phyloP scores from a whole-genome alignment of 2,329 filamentous ascomycete genomes.

The Alternaria rosae region DNA sequence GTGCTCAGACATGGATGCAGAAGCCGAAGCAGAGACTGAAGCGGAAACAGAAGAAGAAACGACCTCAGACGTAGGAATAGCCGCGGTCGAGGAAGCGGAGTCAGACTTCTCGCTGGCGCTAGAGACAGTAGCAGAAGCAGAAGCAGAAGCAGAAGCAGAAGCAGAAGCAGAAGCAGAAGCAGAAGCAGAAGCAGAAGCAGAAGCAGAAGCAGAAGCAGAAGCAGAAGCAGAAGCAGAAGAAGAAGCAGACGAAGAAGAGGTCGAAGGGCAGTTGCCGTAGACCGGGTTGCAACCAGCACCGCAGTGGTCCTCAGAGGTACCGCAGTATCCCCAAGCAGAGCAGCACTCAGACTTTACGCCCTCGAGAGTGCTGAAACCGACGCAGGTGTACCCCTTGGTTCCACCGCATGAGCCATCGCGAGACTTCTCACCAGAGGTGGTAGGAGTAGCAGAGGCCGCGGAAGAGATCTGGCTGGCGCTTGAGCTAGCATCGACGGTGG shows the following conservation, averaged over 20 bases:
- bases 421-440: slow-evolving; percentile 19
- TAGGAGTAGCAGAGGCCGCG: slow-evolving; percentile 16
- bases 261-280: slow-evolving; percentile 33
- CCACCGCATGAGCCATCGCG: slow-evolving; percentile 34
- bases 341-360: slow-evolving; percentile 53
- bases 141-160: neutral
- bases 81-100: slow-evolving; percentile 1
- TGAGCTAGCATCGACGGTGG: neutral
- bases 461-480: slow-evolving; percentile 9
- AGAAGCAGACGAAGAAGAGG: slow-evolving; percentile 1
- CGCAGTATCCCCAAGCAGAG: slow-evolving; percentile 53
- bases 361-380: slow-evolving; percentile 24
- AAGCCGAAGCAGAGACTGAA: slow-evolving; percentile 2
- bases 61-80: neutral
- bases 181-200: neutral
- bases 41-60: neutral
- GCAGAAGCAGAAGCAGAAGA: neutral
- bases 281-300: slow-evolving; percentile 38
- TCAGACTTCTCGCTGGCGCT: slow-evolving; percentile 11
- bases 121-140: neutral
- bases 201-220: slow-evolving; percentile 1
- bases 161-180: neutral
- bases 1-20: slow-evolving; percentile 13
- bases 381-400: slow-evolving; percentile 31
- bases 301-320: slow-evolving; percentile 37